phyloP scores from a whole-genome alignment of 345 rosid species.

The Populus deltoides region DNA sequence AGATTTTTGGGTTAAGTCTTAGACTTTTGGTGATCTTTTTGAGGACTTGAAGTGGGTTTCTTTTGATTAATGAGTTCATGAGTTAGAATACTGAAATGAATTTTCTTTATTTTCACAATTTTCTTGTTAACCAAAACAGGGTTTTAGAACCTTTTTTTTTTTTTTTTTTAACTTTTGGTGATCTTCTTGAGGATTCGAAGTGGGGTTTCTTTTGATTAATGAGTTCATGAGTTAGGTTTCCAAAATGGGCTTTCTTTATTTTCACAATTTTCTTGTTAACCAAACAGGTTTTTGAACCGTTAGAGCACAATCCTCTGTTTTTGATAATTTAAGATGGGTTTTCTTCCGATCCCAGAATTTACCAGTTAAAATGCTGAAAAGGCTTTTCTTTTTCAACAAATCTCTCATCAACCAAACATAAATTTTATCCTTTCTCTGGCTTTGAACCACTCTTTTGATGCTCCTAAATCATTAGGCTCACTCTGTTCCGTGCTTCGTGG shows the following conservation, averaged over 20 bases:
- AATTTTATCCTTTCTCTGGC: not conserved
- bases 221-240: not conserved
- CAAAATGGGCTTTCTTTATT: not conserved
- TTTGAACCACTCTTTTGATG: not conserved
- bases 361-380: not conserved
- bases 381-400: not conserved
- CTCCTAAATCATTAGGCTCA: not conserved
- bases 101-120: not conserved
- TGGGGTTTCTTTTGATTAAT: not conserved
- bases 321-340: not conserved
- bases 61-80: not conserved
- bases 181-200: not conserved
- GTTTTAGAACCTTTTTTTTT: not conserved
- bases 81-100: not conserved
- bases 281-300: not conserved
- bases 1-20: not conserved
- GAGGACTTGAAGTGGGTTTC: not conserved
- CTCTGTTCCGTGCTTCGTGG: not conserved
- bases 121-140: not conserved
- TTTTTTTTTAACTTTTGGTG: not conserved
- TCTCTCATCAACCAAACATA: not conserved
- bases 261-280: too few relatives aligned
- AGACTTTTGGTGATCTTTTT: not conserved
- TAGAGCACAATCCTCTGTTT: too few relatives aligned
- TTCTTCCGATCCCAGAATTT: not conserved